phyloP scores from a whole-genome alignment of 306 rosid species.

The Prunus salicina region DNA sequence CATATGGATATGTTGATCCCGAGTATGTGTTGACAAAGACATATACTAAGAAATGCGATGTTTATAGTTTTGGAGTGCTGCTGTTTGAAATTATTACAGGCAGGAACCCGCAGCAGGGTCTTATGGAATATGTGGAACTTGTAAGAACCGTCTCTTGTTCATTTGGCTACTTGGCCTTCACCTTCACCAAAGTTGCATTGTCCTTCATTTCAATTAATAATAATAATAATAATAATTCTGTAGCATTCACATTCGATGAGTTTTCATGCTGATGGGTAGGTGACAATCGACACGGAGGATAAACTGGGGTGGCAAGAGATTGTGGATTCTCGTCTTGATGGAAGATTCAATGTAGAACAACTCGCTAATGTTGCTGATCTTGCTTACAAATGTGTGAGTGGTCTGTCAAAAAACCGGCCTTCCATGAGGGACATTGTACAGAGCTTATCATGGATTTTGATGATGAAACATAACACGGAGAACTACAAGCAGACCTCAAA shows the following conservation, averaged over 20 bases:
- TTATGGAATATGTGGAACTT: conserved; percentile 16
- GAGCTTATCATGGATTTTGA: background rate
- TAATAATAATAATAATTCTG: background rate
- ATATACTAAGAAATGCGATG: conserved; percentile 53
- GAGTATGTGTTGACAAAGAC: conserved; percentile 5
- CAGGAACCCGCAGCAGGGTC: conserved; percentile 19
- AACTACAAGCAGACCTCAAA: background rate
- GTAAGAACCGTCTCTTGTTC: conserved; percentile 1
- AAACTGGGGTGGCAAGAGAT: conserved; percentile 10
- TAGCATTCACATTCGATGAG: background rate
- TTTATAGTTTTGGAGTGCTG: conserved; percentile 58
- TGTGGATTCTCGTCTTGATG: conserved; percentile 1
- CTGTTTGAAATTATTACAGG: conserved; percentile 35
- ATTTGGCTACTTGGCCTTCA: background rate
- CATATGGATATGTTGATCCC: conserved; percentile 11
- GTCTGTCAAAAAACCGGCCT: background rate
- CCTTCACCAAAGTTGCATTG: background rate
- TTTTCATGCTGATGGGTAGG: conserved; percentile 1
- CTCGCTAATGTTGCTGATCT: conserved; percentile 8
- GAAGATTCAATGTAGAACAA: background rate
- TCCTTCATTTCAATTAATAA: background rate
- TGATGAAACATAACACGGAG: background rate
- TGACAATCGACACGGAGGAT: conserved; percentile 1
- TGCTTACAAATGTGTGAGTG: conserved; percentile 2
- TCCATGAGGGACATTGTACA: conserved; percentile 11